Conservation (phyloP, 345 rosid genomes). For the Acer yangbiense region DNA sequence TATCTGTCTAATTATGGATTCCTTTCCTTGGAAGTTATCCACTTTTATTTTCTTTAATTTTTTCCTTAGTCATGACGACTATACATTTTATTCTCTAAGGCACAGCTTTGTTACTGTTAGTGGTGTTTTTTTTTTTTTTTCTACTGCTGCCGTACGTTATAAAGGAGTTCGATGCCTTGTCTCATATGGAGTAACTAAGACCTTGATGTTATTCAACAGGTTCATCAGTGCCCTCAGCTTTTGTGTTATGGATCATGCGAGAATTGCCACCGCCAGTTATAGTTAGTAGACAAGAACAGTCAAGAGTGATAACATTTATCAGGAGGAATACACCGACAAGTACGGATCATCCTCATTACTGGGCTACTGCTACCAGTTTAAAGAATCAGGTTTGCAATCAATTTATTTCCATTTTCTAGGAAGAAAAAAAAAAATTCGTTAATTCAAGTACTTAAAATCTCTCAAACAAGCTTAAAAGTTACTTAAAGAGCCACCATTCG, state of each 20-base stretch:
- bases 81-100: not conserved
- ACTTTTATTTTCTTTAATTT: not conserved
- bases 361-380: constrained; percentile 25
- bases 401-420: not conserved
- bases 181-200: not conserved
- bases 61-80: not conserved
- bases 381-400: constrained; percentile 26
- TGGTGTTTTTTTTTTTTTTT: not conserved
- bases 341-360: constrained; percentile 1
- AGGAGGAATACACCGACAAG: constrained; percentile 5
- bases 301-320: constrained; percentile 25
- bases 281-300: constrained; percentile 15
- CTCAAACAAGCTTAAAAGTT: not conserved
- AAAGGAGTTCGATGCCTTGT: not conserved
- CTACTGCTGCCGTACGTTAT: not conserved
- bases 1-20: not conserved
- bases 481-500: not conserved
- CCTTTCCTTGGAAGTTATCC: constrained; percentile 3
- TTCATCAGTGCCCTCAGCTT: constrained; percentile 32
- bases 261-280: constrained; percentile 33
- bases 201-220: constrained; percentile 22
- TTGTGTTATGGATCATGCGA: constrained; percentile 35
- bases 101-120: not conserved
- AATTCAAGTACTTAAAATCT: not conserved
- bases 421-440: not conserved